A percentile compares a stretch with the other conserved stretches of the same genome.
Evolutionary conservation across 805 yeast genomes (phyloP).

Genomic region (Saturnispora besseyi): DNA sequence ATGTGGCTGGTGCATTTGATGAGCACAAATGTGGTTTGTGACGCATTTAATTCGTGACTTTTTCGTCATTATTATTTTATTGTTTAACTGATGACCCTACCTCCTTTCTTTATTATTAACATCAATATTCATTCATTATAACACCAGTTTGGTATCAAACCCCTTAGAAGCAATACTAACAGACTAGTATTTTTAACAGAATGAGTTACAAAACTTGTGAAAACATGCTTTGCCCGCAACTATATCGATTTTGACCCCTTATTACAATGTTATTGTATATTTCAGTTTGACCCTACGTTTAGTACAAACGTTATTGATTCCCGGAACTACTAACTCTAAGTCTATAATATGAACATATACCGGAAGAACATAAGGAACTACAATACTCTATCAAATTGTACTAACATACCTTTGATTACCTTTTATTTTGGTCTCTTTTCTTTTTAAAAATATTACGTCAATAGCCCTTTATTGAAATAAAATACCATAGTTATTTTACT

Average conservation of each 20-base stretch:
- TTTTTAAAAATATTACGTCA: background rate
- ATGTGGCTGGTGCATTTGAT: no score
- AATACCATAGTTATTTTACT: background rate
- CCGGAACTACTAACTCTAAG: background rate
- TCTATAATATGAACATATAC: background rate
- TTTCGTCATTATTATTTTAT: background rate
- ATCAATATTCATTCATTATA: background rate
- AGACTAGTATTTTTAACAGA: background rate
- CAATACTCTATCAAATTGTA: background rate
- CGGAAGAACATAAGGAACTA: background rate
- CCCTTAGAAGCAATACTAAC: background rate
- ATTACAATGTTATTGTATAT: background rate
- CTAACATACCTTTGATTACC: background rate
- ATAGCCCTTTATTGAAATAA: background rate
- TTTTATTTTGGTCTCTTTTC: background rate
- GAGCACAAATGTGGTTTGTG: background rate
- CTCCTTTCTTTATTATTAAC: background rate
- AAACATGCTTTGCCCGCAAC: background rate
- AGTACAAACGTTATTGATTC: background rate
- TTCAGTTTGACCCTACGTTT: background rate
- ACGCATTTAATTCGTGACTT: background rate
- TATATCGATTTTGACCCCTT: background rate
- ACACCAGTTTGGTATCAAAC: background rate
- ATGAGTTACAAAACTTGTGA: constrained; percentile 4
- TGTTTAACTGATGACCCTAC: background rate